A percentile compares a stretch with the other conserved stretches of the same genome.
These are phyloP conservation scores for Penicillium sp. DNA, from an alignment of 2,329 filamentous ascomycete genomes.

Conservation along the genomic window DNA sequence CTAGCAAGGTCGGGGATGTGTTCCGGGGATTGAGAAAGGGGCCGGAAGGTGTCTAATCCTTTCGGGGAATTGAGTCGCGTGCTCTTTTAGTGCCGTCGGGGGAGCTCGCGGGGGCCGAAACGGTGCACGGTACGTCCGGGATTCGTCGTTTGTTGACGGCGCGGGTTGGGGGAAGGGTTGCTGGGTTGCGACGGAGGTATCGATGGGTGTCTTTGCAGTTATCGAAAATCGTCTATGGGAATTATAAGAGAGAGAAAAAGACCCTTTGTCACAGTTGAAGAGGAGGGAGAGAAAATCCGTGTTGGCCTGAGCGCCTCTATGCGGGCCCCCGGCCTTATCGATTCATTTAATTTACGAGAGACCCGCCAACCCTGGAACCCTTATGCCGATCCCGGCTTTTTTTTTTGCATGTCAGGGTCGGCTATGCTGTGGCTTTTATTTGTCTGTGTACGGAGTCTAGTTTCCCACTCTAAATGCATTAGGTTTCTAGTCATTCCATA, in stretches of 20 bases:
- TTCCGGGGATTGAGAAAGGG: not conserved
- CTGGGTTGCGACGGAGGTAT: not conserved
- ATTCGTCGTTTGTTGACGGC: not conserved
- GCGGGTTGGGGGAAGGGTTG: not conserved
- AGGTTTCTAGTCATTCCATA: not conserved
- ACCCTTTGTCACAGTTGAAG: not conserved
- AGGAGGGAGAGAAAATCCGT: slow-evolving; percentile 17
- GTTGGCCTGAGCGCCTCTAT: slow-evolving; percentile 21
- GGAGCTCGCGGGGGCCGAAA: not conserved
- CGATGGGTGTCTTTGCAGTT: not conserved
- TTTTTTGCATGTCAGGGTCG: not conserved
- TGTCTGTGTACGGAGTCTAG: not conserved
- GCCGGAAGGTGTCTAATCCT: not conserved
- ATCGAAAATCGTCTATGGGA: not conserved
- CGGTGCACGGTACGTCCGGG: not conserved
- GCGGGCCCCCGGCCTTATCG: slow-evolving; percentile 26
- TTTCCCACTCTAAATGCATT: not conserved
- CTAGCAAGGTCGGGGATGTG: not conserved
- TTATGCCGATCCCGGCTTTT: slow-evolving; percentile 1
- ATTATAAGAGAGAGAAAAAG: not conserved
- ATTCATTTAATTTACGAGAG: slow-evolving; percentile 8
- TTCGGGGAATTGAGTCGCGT: slow-evolving; percentile 7
- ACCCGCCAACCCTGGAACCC: not conserved
- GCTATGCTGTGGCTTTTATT: not conserved
- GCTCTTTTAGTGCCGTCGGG: not conserved